Evolutionary conservation across 2,329 filamentous ascomycete genomes (phyloP).

Genomic region (Fusarium bulbicola): DNA sequence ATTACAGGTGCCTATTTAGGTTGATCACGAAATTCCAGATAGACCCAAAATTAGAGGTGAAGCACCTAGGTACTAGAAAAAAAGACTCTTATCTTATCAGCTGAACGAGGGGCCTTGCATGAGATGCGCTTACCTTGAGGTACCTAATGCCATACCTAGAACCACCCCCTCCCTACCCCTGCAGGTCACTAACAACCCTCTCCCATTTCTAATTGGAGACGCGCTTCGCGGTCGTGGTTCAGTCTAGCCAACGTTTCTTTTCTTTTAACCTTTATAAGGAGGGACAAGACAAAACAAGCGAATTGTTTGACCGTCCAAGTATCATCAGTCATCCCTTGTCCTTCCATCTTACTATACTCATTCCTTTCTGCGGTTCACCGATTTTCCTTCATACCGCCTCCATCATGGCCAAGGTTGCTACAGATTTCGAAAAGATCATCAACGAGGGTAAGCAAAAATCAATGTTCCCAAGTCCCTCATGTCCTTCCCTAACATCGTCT

Average conservation of each 20-base stretch:
- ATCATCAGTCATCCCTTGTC: not conserved
- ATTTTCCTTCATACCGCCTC: not conserved
- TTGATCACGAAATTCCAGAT: not conserved
- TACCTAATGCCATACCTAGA: not conserved
- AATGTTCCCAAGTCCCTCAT: not conserved
- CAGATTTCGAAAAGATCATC: constrained; percentile 66
- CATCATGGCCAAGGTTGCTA: constrained; percentile 55
- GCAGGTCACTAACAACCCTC: not conserved
- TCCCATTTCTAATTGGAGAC: constrained; percentile 34
- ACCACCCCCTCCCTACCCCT: constrained; percentile 27
- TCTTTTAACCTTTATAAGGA: constrained; percentile 12
- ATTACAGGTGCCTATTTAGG: not conserved
- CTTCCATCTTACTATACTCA: not conserved
- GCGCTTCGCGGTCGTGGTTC: constrained; percentile 39
- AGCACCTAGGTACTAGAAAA: not conserved
- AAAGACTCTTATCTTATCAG: constrained; percentile 42
- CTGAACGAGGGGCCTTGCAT: not conserved
- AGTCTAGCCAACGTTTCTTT: constrained; percentile 31
- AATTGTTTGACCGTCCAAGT: not conserved
- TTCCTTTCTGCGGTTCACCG: not conserved
- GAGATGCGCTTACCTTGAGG: not conserved
- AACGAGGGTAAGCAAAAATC: constrained; percentile 54
- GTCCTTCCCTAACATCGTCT: not conserved
- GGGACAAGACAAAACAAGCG: constrained; percentile 18
- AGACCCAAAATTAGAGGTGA: not conserved